These are phyloP conservation scores for Gossypium lobatum DNA, from an alignment of 441 rosid species.

Conservation along the genomic window DNA sequence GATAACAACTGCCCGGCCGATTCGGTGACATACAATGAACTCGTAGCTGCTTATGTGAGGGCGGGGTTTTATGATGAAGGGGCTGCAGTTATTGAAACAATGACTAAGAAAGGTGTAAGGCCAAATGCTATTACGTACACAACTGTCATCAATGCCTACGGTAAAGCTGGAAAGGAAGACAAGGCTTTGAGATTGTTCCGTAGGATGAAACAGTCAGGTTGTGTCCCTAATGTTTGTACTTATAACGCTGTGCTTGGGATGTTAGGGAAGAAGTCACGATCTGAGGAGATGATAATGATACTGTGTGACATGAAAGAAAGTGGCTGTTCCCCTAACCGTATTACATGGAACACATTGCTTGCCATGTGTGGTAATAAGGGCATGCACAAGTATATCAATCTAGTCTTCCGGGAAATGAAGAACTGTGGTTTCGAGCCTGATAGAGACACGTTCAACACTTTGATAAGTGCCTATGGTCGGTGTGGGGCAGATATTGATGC, in stretches of 20 bases:
- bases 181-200: conserved; percentile 58
- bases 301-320: conserved; percentile 64
- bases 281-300: conserved; percentile 65
- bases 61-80: conserved; percentile 81
- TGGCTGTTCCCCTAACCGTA: conserved; percentile 74
- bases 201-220: conserved; percentile 66
- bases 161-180: conserved; percentile 66
- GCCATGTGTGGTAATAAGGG: conserved; percentile 65
- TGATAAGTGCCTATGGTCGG: conserved; percentile 73
- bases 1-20: conserved; percentile 62
- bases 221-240: conserved; percentile 72
- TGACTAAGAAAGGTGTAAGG: conserved; percentile 58
- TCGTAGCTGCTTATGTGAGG: conserved; percentile 74
- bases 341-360: conserved; percentile 92
- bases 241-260: conserved; percentile 75
- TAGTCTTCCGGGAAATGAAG: conserved; percentile 69
- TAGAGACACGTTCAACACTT: conserved; percentile 78
- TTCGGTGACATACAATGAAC: conserved; percentile 80
- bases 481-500: conserved; percentile 67
- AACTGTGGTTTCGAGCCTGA: conserved; percentile 86
- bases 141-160: conserved; percentile 76
- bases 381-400: conserved; percentile 57
- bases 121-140: conserved; percentile 84
- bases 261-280: conserved; percentile 67
- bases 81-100: conserved; percentile 59